Evolutionary conservation across 1,284 basidiomycete species (phyloP).

Genomic region (Ceratobasidium sp.): DNA sequence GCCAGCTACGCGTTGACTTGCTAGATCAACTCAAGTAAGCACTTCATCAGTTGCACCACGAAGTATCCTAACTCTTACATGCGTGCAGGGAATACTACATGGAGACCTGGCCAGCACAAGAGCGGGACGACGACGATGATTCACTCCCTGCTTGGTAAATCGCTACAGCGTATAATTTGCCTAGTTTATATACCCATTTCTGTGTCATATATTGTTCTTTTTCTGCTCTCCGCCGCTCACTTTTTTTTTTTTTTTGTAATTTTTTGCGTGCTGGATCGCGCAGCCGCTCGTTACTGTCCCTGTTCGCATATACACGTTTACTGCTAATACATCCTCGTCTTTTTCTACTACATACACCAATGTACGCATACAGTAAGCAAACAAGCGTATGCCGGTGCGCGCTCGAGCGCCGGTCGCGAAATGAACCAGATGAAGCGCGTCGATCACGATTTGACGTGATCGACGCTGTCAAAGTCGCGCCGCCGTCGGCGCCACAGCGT

Average conservation of each 20-base stretch:
- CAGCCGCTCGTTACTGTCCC: no score
- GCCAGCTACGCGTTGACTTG: slow-evolving; percentile 6
- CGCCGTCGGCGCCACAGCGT: not conserved
- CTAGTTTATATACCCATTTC: not conserved
- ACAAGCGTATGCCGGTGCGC: not conserved
- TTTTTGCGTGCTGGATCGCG: no score
- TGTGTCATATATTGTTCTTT: not conserved
- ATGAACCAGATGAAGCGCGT: not conserved
- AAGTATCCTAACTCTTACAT: not conserved
- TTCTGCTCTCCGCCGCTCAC: not conserved
- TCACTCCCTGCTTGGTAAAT: slow-evolving; percentile 13
- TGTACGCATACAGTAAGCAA: not conserved
- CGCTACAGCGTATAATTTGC: not conserved
- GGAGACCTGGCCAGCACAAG: slow-evolving; percentile 13
- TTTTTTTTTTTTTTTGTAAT: not conserved
- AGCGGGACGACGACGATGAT: slow-evolving; percentile 4
- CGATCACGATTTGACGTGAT: slow-evolving; percentile 20
- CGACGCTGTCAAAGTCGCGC: slow-evolving; percentile 3
- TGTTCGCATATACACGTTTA: no score
- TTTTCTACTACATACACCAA: not conserved
- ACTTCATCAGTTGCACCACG: not conserved
- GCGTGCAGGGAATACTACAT: slow-evolving; percentile 3
- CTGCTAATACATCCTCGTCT: not conserved
- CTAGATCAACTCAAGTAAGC: slow-evolving; percentile 23
- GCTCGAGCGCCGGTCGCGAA: not conserved